Percentiles rank a stretch among this genome's conserved stretches.
Evolutionary conservation across 768 basidiomycete genomes (phyloP).

Genomic region (Trametes maxima): DNA sequence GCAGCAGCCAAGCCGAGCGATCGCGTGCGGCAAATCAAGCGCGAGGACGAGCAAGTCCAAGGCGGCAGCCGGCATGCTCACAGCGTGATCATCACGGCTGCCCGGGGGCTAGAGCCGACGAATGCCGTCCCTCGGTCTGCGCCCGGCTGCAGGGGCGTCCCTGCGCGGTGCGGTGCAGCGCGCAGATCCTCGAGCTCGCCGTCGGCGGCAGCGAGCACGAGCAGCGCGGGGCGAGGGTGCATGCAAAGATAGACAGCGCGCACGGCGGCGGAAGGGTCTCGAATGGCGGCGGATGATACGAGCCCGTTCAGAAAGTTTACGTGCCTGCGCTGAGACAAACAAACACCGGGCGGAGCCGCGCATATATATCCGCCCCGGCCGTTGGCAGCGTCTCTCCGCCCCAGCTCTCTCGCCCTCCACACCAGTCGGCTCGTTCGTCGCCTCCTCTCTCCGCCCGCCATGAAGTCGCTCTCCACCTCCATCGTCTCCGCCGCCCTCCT

Average conservation of each 20-base stretch:
- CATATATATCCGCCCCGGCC: conserved; percentile 26
- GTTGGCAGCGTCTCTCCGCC: conserved; percentile 33
- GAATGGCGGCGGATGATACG: conserved; percentile 9
- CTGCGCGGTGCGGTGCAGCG: not conserved
- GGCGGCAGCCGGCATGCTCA: not conserved
- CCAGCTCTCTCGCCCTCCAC: conserved; percentile 29
- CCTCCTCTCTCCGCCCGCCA: conserved; percentile 23
- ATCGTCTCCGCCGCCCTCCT: conserved; percentile 42
- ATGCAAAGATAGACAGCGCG: not conserved
- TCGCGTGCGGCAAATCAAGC: too few species aligned
- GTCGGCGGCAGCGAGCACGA: not conserved
- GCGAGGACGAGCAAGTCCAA: not conserved
- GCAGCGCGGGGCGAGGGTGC: not conserved
- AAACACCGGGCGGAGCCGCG: conserved; percentile 16
- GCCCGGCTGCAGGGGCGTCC: not conserved
- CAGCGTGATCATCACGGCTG: conserved; percentile 4
- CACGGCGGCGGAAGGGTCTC: not conserved
- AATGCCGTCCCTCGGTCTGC: not conserved
- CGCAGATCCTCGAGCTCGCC: too few species aligned
- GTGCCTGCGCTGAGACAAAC: conserved; percentile 23
- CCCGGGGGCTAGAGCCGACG: not conserved
- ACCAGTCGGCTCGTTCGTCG: conserved; percentile 17
- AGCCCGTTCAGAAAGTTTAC: conserved; percentile 1
- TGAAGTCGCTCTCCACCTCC: conserved; percentile 50
- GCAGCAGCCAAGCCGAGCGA: not conserved